Evolutionary conservation across 345 rosid species (phyloP).

Genomic region (Lagerstroemia speciosa): DNA sequence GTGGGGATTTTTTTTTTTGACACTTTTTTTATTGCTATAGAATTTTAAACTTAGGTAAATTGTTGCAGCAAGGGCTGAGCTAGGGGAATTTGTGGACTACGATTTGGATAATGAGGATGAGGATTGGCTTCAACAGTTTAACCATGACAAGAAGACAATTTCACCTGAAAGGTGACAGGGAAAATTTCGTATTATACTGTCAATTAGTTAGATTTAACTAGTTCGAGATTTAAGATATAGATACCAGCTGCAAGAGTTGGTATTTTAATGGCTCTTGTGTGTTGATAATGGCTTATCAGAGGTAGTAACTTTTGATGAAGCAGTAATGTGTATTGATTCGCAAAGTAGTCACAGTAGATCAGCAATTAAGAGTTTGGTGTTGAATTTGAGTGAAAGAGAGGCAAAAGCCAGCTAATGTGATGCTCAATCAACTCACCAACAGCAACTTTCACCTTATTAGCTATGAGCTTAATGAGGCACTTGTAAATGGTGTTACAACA

Average conservation of each 20-base stretch:
- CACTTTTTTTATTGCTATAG: background rate
- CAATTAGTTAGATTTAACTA: background rate
- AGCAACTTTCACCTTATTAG: too few species aligned
- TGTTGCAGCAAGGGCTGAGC: conserved; percentile 83
- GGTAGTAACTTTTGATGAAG: background rate
- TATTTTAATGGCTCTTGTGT: background rate
- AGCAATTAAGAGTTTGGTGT: background rate
- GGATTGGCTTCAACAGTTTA: conserved; percentile 75
- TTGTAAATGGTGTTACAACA: too few species aligned
- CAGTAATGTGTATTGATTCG: background rate
- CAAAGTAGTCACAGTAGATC: background rate
- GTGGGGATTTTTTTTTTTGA: background rate
- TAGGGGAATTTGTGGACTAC: conserved; percentile 96
- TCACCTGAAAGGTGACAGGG: conserved; percentile 52
- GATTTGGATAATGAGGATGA: conserved; percentile 98
- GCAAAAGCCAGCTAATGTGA: background rate
- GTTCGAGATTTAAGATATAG: background rate
- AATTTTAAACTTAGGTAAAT: conserved; percentile 14
- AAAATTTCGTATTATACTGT: background rate
- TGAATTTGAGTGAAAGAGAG: background rate
- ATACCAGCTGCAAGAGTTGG: background rate
- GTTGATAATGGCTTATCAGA: background rate
- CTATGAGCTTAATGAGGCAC: too few species aligned
- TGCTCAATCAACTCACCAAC: background rate
- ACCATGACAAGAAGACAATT: conserved; percentile 51